Evolutionary conservation across 192 early-diverging fungal genomes (phyloP).

Genomic region (Podila horticola): DNA sequence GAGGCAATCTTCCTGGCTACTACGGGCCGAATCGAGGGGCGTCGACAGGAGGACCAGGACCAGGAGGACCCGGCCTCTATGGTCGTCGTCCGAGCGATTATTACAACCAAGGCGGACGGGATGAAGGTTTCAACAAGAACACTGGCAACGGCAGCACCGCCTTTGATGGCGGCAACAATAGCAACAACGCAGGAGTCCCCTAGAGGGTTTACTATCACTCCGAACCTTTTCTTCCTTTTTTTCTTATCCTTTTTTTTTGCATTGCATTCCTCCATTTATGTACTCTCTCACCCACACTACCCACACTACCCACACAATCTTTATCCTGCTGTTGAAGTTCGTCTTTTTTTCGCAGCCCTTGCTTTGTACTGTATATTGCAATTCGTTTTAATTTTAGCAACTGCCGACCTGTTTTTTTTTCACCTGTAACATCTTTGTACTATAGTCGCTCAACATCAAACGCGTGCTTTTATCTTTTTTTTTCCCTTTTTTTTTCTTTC

Average conservation of each 20-base stretch:
- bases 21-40: slow-evolving; percentile 30
- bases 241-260: slow-evolving; percentile 3
- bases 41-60: not conserved
- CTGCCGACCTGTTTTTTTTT: slow-evolving; percentile 3
- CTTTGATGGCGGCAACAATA: slow-evolving; percentile 18
- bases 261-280: no score
- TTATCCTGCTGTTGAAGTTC: no score
- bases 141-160: not conserved
- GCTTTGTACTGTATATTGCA: not conserved
- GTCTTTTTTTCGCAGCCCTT: not conserved
- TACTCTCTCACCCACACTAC: no score
- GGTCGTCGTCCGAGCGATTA: slow-evolving; percentile 29
- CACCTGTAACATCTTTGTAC: not conserved
- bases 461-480: not conserved
- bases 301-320: no score
- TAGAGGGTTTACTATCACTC: not conserved
- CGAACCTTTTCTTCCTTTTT: not conserved
- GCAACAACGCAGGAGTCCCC: not conserved
- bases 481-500: slow-evolving; percentile 2
- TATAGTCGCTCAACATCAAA: not conserved
- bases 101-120: slow-evolving; percentile 14
- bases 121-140: slow-evolving; percentile 10
- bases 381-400: not conserved
- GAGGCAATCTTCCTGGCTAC: slow-evolving; percentile 11
- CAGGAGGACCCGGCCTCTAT: slow-evolving; percentile 16